These are phyloP conservation scores for Glebionis coronaria DNA, from an alignment of 129 eudicot species.

Conservation along the genomic window DNA sequence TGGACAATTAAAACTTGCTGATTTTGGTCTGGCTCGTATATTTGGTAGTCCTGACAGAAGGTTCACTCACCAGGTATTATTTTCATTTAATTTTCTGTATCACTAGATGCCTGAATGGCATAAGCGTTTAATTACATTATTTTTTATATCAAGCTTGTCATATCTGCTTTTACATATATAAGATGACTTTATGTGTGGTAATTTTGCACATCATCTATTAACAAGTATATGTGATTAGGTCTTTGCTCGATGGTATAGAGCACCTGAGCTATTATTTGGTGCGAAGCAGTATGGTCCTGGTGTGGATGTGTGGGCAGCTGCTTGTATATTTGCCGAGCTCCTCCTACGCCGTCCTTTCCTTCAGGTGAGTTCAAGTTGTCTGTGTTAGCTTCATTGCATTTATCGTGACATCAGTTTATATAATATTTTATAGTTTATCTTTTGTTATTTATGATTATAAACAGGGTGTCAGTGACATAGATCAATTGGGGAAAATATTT, in stretches of 20 bases:
- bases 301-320: constrained; percentile 99
- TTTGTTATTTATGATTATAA: constrained; percentile 5
- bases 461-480: constrained; percentile 94
- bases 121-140: constrained; percentile 10
- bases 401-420: background rate
- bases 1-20: constrained; percentile 95
- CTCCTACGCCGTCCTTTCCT: constrained; percentile 89
- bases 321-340: constrained; percentile 96
- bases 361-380: constrained; percentile 48
- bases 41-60: constrained; percentile 98
- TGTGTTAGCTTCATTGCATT: background rate
- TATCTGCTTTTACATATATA: no score
- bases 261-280: constrained; percentile 97
- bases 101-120: background rate
- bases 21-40: constrained; percentile 92
- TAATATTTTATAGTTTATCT: constrained; percentile 7
- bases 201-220: background rate
- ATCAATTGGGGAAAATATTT: constrained; percentile 96
- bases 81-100: background rate
- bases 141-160: constrained; percentile 10
- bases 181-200: no score
- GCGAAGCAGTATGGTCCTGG: constrained; percentile 98
- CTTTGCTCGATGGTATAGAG: constrained; percentile 99
- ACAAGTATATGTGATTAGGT: constrained; percentile 42
- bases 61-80: constrained; percentile 90